A percentile compares a stretch with the other conserved stretches of the same genome.
phyloP scores from a whole-genome alignment of 345 rosid species.

The Citrus cavaleriei region DNA sequence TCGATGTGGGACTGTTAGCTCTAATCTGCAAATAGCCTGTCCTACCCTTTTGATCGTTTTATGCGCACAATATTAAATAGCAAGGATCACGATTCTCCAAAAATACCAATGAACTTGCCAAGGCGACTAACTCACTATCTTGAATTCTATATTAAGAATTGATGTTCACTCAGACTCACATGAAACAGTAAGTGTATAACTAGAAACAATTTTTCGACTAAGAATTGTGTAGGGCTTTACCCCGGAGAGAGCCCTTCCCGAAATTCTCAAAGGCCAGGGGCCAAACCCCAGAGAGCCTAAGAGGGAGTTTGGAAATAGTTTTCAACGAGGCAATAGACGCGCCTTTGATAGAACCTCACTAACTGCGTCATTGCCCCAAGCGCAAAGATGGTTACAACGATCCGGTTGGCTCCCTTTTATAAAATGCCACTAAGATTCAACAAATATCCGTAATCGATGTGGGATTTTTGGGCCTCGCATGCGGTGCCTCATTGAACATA shows the following conservation, averaged over 20 bases:
- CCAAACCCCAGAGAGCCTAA: background rate
- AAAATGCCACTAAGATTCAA: background rate
- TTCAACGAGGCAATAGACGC: background rate
- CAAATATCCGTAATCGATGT: background rate
- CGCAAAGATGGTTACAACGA: rapidly evolving
- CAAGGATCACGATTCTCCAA: too few species aligned
- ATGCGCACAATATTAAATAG: too few species aligned
- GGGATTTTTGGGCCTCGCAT: background rate
- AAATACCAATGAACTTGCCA: too few species aligned
- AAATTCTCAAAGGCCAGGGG: background rate
- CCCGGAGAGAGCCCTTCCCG: background rate
- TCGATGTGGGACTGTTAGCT: too few species aligned
- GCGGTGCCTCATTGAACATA: rapidly evolving
- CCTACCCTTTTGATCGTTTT: too few species aligned
- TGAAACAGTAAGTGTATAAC: too few species aligned
- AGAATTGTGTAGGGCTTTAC: background rate
- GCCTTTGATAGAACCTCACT: background rate
- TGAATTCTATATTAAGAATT: too few species aligned
- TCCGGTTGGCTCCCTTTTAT: rapidly evolving
- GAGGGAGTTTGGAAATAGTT: background rate
- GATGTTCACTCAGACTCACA: too few species aligned
- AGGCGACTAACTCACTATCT: too few species aligned
- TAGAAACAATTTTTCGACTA: rapidly evolving
- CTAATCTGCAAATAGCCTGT: too few species aligned
- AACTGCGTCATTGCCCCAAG: background rate